Base-by-base conservation (phyloP, 768 basidiomycete species). In the Rossbeevera mucosa region DNA sequence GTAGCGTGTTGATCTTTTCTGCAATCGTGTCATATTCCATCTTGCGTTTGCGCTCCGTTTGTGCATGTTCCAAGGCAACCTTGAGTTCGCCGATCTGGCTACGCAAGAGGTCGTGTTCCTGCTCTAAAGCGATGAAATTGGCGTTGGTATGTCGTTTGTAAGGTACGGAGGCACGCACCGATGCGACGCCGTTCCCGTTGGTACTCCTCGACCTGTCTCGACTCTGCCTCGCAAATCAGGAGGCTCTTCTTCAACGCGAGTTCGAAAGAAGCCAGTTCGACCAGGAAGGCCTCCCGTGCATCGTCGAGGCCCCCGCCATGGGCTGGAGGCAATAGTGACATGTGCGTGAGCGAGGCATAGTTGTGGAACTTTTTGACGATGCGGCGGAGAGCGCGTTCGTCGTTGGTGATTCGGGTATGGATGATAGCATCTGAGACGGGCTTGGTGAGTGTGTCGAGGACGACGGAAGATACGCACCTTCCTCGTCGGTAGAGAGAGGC, bases 1-100 rank as follows among this genome's bases (percentile, higher is more conserved):
- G 88, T 3, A 92, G 69, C 16, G 81, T 79, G 60, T 91, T 89
- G 44, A 91, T 82, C 65, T 85, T 90, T 70, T 92, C 91, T 3
- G 91, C 80, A 33, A 93, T 79, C 43, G 79, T 73, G 72, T 93
- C 91, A 64, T 93, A 93, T 62, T 93, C 91, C 59, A 92, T 90
- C 73, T 91, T 93, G 50, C 84, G 79, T 53, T 75, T 76, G 44
- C 91, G 81, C 51, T 83, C 72, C 62, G 86, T 73, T 62, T 93
- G 91, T 5, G 87, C 90, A 57, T 90, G 82, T 58, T 91, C 88
- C 52, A 93, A 68, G 4, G 81, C 78, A 18, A 76, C 74, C 69
- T 91, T 92, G 59, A 93, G 77, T 57, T 88, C 83, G 58, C 84
- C 80, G 47, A 93, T 91, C 59, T 92, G 88, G 8, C 70, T 76